Conservation (phyloP, 495 filamentous ascomycete genomes). For the Eremomyces bilateralis region DNA sequence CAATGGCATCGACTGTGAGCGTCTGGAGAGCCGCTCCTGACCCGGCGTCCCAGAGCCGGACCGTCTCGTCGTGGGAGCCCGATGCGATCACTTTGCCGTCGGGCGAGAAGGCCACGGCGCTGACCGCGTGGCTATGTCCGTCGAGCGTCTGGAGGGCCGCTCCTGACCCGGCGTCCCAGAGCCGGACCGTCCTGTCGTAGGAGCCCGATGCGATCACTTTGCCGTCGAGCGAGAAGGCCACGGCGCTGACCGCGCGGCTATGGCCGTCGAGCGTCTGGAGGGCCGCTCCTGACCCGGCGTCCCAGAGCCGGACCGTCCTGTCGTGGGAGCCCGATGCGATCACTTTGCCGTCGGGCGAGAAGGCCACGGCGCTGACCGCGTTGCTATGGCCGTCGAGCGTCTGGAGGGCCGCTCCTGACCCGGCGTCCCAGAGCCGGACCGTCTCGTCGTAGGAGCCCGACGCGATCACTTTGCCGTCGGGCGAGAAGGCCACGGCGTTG, state of each 20-base stretch:
- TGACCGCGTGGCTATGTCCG: not conserved
- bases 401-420: not conserved
- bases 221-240: conserved; percentile 4
- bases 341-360: not conserved
- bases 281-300: not conserved
- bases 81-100: conserved; percentile 1
- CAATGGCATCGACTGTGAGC: not conserved
- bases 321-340: not conserved
- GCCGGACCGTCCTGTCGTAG: no score
- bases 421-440: not conserved
- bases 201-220: no score
- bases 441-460: not conserved
- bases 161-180: no score
- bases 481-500: conserved; percentile 1
- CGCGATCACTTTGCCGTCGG: not conserved
- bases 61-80: conserved; percentile 1
- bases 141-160: not conserved
- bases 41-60: no score
- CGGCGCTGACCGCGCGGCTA: conserved; percentile 1
- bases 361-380: not conserved
- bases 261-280: not conserved
- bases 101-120: conserved; percentile 4
- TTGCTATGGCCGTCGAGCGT: not conserved
- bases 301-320: no score
- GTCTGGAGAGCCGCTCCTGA: not conserved